Evolutionary conservation across 345 rosid species (phyloP), one percentile per base, ranked within the genome.

Genomic region (Eucalyptus marginata): DNA sequence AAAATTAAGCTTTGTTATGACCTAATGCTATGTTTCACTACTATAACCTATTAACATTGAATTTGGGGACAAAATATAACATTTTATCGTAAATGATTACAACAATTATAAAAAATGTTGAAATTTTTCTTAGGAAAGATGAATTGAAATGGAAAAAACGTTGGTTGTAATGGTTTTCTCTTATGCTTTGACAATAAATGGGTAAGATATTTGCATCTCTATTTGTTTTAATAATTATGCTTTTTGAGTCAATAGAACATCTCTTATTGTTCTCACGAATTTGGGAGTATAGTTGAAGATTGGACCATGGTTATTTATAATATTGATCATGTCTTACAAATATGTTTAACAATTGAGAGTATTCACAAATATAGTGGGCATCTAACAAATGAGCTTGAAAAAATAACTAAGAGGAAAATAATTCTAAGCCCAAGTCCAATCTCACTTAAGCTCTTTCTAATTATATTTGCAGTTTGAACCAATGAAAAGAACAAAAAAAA

Each of bases 261-360:
- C 33, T 62, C 17, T 62, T 6, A 2, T 52, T 52, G 2, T 52
- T 52, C 24, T 52, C 22, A 52, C 4, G 18, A 52, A 24, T 18
- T 52, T 18, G 24, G 22, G 2, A 18, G 58, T 52, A 52, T 18
- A 18, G 58, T 52, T 52, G 58, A 18, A 18, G 10, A 52, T 7
- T 52, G 2, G 10, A 52, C 10, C 4, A 52, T 52, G 2, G 2
- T 8, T 52, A 52, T 52, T 52, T 18, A 52, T 52, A 52, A 52
- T 52, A 52, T 52, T 7, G 0, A 2, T 18, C 0, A 18, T 0
- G 1, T 52, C 10, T 52, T 52, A 18, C 58, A 52, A 52, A 52
- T 18, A 7, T 52, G 58, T 52, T 52, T 52, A 52, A 52, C 10
- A 52, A 18, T 52, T 18, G 4, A 7, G 4, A 52, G 58, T 52